Conservation (phyloP, 345 rosid species). For the Euclidium syriacum region DNA sequence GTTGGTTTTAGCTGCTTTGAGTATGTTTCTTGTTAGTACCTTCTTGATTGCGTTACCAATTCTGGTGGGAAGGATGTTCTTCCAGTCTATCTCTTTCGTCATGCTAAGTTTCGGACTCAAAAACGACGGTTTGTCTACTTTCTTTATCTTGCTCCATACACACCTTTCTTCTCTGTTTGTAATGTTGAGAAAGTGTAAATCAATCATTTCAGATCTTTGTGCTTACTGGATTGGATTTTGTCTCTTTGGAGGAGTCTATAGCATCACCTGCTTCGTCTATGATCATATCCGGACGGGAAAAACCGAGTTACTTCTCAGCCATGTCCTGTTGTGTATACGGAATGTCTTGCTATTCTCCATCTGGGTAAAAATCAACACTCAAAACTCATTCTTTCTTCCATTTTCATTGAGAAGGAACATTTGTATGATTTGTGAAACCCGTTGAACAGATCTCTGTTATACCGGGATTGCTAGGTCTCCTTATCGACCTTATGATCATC, state of each 20-base stretch:
- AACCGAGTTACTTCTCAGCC: background rate
- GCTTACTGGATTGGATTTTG: slow-evolving; percentile 16
- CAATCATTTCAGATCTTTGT: slow-evolving; percentile 5
- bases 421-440: background rate
- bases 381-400: background rate
- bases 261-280: background rate
- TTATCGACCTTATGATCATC: slow-evolving; percentile 14
- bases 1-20: slow-evolving; percentile 11
- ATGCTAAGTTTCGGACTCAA: background rate
- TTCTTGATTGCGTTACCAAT: slow-evolving; percentile 7
- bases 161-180: background rate
- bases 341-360: slow-evolving; percentile 7
- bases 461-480: slow-evolving; percentile 18
- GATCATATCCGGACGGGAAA: slow-evolving; percentile 13
- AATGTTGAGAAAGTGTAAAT: background rate
- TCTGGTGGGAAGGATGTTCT: slow-evolving; percentile 5
- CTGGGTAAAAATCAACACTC: slow-evolving; percentile 11
- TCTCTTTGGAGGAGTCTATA: background rate
- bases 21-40: slow-evolving; percentile 9
- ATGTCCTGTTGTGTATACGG: background rate
- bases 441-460: slow-evolving; percentile 13
- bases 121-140: slow-evolving; percentile 7
- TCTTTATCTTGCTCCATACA: background rate
- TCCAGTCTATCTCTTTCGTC: background rate
- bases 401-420: background rate